Base-by-base conservation (phyloP, 441 rosid species). In the Aleurites moluccanus region DNA sequence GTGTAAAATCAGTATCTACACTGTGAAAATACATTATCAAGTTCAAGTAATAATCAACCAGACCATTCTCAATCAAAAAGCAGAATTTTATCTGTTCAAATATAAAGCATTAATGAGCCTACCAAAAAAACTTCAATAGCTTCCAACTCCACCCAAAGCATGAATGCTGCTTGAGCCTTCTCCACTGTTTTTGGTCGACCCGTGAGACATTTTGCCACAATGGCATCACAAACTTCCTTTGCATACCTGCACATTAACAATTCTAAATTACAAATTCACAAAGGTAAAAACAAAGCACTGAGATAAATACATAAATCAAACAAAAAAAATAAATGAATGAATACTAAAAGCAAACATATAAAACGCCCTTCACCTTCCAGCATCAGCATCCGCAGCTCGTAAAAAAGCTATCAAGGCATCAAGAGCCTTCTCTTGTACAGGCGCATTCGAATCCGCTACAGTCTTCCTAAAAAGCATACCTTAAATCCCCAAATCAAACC, bases 101-200 rank as follows among this genome's bases (percentile, higher is more conserved):
- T 30, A 70, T 30, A 70, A 74, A 27, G 66, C 82, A 53, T 73
- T 38, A 35, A 70, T 25, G 73, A 70, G 55, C 81, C 53, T 87
- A 96, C 99, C 95, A 96, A 79, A 57, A 92, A 94, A 72, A 84
- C 91, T 47, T 97, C 99, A 69, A 88, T 97, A 0, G 99, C 98
- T 84, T 97, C 99, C 86, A 97, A 79, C 82, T 97, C 98, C 69
- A 94, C 91, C 99, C 98, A 97, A 72, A 92, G 98, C 91, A 94
- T 86, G 81, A 97, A 92, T 52, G 86, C 91, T 3, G 92, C 91
- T 83, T 94, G 99, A 21, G 99, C 97, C 80, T 92, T 97, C 82
- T 91, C 97, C 61, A 97, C 98, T 14, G 98, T 94, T 83, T 92
- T 97, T 0, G 97, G 96, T 72, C 99, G 85, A 7, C 99, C 98